Conservation (phyloP, 2,329 filamentous ascomycete species). For the Dissoconium aciculare region DNA sequence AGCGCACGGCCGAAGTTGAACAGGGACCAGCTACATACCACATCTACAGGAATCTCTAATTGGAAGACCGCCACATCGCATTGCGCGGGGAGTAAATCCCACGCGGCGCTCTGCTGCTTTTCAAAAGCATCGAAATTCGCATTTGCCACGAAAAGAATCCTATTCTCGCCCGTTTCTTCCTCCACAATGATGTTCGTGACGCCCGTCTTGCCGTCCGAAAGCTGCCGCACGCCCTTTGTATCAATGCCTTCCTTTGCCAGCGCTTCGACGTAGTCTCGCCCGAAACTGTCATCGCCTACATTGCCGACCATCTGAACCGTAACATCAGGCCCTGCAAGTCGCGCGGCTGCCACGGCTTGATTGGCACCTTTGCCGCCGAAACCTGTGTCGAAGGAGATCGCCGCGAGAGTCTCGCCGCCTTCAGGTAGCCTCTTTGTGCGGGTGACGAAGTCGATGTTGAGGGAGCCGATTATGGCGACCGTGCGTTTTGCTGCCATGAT, state of each 20-base stretch:
- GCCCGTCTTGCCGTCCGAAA: conserved; percentile 33
- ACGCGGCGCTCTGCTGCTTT: conserved; percentile 15
- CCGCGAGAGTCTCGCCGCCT: conserved; percentile 76
- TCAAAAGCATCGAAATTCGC: conserved; percentile 30
- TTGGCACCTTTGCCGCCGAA: conserved; percentile 92
- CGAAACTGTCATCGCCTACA: conserved; percentile 34
- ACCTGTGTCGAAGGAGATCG: conserved; percentile 61
- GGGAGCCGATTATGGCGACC: conserved; percentile 75
- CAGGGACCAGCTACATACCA: conserved; percentile 19
- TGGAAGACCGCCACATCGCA: conserved; percentile 33
- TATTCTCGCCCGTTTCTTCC: conserved; percentile 33
- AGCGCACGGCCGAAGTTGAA: too few species aligned
- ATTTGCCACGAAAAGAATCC: conserved; percentile 34
- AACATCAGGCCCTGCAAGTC: conserved; percentile 20
- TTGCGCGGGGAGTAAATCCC: conserved; percentile 26
- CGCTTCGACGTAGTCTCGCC: conserved; percentile 25
- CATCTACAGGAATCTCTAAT: conserved; percentile 32
- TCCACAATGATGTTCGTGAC: conserved; percentile 37
- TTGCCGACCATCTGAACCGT: conserved; percentile 36
- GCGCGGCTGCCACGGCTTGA: conserved; percentile 51
- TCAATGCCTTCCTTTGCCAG: conserved; percentile 32
- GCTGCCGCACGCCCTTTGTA: conserved; percentile 23
- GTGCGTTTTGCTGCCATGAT: too few species aligned
- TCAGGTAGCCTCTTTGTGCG: conserved; percentile 69
- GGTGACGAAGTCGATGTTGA: conserved; percentile 89